Conservation (phyloP, 192 early-diverging fungal genomes). For the Coemansia umbellata region DNA sequence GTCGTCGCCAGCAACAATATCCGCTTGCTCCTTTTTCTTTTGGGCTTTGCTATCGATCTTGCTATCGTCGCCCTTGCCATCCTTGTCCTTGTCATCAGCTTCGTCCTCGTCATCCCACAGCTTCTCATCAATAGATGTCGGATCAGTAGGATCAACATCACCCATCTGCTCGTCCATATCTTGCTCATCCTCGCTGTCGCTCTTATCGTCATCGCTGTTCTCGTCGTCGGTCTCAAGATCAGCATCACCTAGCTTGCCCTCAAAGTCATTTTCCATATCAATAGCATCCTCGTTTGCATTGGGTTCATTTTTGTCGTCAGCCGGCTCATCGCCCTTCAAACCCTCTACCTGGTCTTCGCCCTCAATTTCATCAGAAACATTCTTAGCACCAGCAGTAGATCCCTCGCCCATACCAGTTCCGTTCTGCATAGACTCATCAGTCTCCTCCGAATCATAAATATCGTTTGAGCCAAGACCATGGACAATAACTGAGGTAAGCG, state of each 20-base stretch:
- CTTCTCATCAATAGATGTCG: slow-evolving; percentile 92
- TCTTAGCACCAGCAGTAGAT: slow-evolving; percentile 77
- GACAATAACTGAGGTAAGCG: slow-evolving; percentile 57
- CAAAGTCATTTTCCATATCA: slow-evolving; percentile 97
- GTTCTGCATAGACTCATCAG: slow-evolving; percentile 45
- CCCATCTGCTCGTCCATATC: slow-evolving; percentile 88
- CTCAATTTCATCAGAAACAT: slow-evolving; percentile 97
- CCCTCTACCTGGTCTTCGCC: slow-evolving; percentile 95
- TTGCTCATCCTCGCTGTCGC: slow-evolving; percentile 65
- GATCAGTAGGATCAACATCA: slow-evolving; percentile 81
- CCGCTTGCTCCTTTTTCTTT: slow-evolving; percentile 32
- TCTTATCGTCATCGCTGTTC: slow-evolving; percentile 62
- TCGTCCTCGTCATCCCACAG: slow-evolving; percentile 87
- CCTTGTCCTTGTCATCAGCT: slow-evolving; percentile 50
- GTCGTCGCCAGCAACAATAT: slow-evolving; percentile 51
- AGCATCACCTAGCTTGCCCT: slow-evolving; percentile 84
- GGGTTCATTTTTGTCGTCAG: slow-evolving; percentile 56
- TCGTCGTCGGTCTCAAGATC: slow-evolving; percentile 73
- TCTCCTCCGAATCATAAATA: slow-evolving; percentile 59
- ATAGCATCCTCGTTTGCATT: slow-evolving; percentile 82
- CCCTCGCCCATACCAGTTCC: slow-evolving; percentile 93
- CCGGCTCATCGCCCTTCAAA: slow-evolving; percentile 65
- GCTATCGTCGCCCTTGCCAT: slow-evolving; percentile 46
- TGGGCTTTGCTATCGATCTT: slow-evolving; percentile 52
- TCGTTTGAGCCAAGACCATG: slow-evolving; percentile 88